A percentile compares a stretch with the other conserved stretches of the same genome.
These are phyloP conservation scores for Claviceps africana DNA, from an alignment of 2,329 filamentous ascomycete genomes.

Conservation along the genomic window DNA sequence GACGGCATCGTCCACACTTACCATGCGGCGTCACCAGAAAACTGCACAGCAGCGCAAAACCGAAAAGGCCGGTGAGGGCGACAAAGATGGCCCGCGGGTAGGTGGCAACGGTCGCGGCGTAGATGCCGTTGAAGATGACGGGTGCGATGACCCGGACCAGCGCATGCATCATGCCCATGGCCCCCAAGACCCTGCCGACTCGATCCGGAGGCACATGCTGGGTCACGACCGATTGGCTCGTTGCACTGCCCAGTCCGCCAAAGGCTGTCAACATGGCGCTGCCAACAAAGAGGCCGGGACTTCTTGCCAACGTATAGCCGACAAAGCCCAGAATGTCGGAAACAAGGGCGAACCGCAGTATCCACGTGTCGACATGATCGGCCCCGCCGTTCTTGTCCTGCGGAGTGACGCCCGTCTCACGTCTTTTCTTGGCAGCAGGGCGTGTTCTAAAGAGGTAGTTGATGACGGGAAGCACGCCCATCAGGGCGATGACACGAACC, in stretches of 20 bases:
- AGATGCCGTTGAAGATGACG: conserved; percentile 73
- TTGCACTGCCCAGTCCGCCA: conserved; percentile 75
- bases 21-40: conserved; percentile 61
- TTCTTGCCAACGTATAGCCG: conserved; percentile 57
- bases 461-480: conserved; percentile 60
- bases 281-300: conserved; percentile 49
- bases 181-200: conserved; percentile 78
- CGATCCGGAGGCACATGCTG: conserved; percentile 78
- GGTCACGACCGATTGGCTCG: conserved; percentile 68
- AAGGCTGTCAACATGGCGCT: conserved; percentile 62
- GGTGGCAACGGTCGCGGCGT: conserved; percentile 61
- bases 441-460: conserved; percentile 59
- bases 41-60: conserved; percentile 47
- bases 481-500: conserved; percentile 59
- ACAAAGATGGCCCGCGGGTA: conserved; percentile 79
- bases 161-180: conserved; percentile 73
- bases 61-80: conserved; percentile 54
- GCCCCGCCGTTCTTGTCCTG: conserved; percentile 50
- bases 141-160: conserved; percentile 67
- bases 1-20: conserved; percentile 31
- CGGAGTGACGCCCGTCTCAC: conserved; percentile 21
- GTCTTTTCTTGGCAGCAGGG: conserved; percentile 28
- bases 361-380: conserved; percentile 60
- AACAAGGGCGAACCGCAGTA: conserved; percentile 61
- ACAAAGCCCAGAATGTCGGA: conserved; percentile 64